Base-by-base conservation (phyloP, 169 alveolate species). In the Nephromyces sp. region DNA sequence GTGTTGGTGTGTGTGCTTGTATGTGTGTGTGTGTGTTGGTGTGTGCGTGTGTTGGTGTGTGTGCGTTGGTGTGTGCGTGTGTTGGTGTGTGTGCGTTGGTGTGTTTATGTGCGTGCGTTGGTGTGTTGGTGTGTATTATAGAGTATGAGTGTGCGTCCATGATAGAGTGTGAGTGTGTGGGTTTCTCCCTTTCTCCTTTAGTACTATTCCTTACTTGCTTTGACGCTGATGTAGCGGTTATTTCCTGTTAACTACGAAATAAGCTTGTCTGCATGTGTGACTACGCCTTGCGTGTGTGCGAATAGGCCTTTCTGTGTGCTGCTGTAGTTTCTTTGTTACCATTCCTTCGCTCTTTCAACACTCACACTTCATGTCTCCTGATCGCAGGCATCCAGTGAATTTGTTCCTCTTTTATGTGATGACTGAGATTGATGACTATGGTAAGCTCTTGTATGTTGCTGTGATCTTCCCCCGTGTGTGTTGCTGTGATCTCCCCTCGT, bases 391-490 rank as follows among this genome's bases (percentile, higher is more conserved):
- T 75, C 77, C 92, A 2, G 94, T 89, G 21, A 81, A 74, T 35
- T 76, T 88, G 25, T 95, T 95, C 78, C 82, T 95, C 35, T 95
- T 95, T 77, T 96, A 95, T 84, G 94, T 95, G 34, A 82, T 96
- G 79, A 89, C 96, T 6, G 99, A 96, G 84, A 67, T 85, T 74
- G 68, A 87, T 67, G 76, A 89, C 79, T 52, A 70, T 35, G 6
- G 72, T 6, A 6, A 8, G 70, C 78, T n/a, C 72, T 77, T 78
- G 83, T 76, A 62, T 62, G 8, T 62, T 62, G 15, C n/a, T 62
- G 68, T 62, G 5, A n/a, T n/a, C n/a, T n/a, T n/a, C n/a, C n/a
- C n/a, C n/a, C n/a, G n/a, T n/a, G n/a, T n/a, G n/a, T n/a, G n/a
- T n/a, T n/a, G n/a, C n/a, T n/a, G n/a, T n/a, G n/a, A n/a, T n/a